Evolutionary conservation across 2,329 filamentous ascomycete species (phyloP).

Genomic region (Claviceps maximensis): DNA sequence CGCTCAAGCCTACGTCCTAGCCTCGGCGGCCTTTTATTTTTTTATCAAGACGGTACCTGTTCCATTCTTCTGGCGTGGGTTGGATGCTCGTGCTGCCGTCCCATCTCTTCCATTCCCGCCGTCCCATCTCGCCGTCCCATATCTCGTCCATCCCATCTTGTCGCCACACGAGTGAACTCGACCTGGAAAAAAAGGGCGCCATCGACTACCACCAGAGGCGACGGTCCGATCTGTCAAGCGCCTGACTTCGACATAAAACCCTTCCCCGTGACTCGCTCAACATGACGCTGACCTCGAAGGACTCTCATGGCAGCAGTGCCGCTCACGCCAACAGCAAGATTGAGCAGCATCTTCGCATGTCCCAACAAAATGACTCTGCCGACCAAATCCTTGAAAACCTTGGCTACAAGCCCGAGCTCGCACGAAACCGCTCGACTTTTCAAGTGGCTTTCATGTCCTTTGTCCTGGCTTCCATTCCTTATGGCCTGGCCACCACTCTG

Average conservation of each 20-base stretch:
- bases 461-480: constrained; percentile 61
- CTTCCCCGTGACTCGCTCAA: neutral
- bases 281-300: constrained; percentile 12
- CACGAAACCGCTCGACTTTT: constrained; percentile 51
- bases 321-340: constrained; percentile 15
- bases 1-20: neutral
- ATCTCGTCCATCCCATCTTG: no score
- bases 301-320: constrained; percentile 9
- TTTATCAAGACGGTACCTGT: neutral
- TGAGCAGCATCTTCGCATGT: constrained; percentile 12
- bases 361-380: constrained; percentile 29
- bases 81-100: neutral
- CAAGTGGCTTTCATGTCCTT: constrained; percentile 67
- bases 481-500: constrained; percentile 58
- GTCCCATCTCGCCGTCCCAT: neutral
- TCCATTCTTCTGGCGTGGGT: neutral
- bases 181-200: neutral
- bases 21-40: neutral
- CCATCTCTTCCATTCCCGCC: neutral
- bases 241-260: neutral
- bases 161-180: neutral
- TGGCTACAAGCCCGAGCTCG: constrained; percentile 53
- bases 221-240: neutral
- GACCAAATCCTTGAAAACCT: constrained; percentile 50
- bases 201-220: neutral